phyloP scores from a whole-genome alignment of 495 filamentous ascomycete species.

The Sabuloglossum arenarium region DNA sequence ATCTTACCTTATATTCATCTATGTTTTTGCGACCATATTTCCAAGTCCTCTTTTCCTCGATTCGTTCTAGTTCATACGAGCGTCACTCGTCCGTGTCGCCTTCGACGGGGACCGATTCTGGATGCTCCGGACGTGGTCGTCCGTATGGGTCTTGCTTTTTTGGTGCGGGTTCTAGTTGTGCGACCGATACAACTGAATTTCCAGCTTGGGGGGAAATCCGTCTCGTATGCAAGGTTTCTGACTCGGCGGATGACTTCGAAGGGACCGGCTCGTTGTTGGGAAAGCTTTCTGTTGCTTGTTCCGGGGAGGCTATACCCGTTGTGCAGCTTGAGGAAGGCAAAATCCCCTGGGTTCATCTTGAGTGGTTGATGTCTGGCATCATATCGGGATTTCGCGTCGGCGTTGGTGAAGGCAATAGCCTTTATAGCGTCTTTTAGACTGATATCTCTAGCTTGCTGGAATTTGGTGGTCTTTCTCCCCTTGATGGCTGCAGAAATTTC shows the following conservation, averaged over 20 bases:
- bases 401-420: slow-evolving; percentile 1
- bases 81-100: neutral
- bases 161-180: slow-evolving; percentile 3
- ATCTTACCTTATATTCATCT: slow-evolving; percentile 3
- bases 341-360: neutral
- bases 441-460: neutral
- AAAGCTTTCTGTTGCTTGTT: slow-evolving; percentile 3
- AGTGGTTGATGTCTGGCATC: neutral
- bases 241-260: slow-evolving; percentile 6
- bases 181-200: slow-evolving; percentile 8
- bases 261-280: slow-evolving; percentile 4
- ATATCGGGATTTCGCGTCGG: neutral
- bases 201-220: slow-evolving; percentile 7
- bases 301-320: slow-evolving; percentile 1
- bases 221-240: slow-evolving; percentile 7
- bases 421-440: neutral
- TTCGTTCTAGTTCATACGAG: slow-evolving; percentile 1
- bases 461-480: neutral
- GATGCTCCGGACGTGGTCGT: neutral
- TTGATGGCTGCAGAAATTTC: neutral
- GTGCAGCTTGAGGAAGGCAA: slow-evolving; percentile 2
- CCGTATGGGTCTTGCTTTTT: neutral
- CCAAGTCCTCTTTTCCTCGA: neutral
- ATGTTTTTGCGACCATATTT: neutral
- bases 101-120: neutral